Evolutionary conservation across 352 stramenopile genomes (phyloP).

Genomic region (Pythium monospermum): DNA sequence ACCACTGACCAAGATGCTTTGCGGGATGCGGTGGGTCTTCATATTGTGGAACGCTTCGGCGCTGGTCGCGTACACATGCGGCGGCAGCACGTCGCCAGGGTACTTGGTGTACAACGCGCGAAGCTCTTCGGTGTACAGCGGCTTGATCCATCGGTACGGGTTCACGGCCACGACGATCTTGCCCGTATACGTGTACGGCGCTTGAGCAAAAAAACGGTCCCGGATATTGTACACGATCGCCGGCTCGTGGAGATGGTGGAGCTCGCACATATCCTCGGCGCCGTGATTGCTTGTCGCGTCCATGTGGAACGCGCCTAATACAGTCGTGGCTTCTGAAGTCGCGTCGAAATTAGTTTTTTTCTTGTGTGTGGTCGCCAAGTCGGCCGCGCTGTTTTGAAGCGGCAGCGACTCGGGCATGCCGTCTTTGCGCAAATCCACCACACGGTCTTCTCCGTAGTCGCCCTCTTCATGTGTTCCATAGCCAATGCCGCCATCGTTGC

Average conservation of each 20-base stretch:
- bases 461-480: constrained; percentile 15
- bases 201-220: constrained; percentile 71
- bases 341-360: constrained; percentile 22
- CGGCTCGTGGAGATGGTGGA: constrained; percentile 87
- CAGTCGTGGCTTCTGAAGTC: constrained; percentile 11
- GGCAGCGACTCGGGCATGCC: constrained; percentile 74
- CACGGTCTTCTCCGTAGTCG: constrained; percentile 35
- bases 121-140: constrained; percentile 79
- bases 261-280: constrained; percentile 80
- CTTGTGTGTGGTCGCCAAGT: constrained; percentile 18
- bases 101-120: constrained; percentile 66
- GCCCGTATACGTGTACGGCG: constrained; percentile 96
- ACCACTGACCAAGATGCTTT: constrained; percentile 92
- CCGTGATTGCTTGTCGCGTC: constrained; percentile 30
- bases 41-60: constrained; percentile 82
- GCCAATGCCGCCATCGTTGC: constrained; percentile 8
- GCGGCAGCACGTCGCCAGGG: constrained; percentile 63
- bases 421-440: constrained; percentile 63
- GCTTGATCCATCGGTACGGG: constrained; percentile 90
- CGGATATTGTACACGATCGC: constrained; percentile 92
- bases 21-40: constrained; percentile 57
- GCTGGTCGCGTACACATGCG: constrained; percentile 89
- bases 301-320: constrained; percentile 23
- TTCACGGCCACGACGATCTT: constrained; percentile 97
- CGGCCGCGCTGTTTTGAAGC: constrained; percentile 53